Conservation (phyloP, 345 rosid genomes). For the Dipteronia dyeriana region DNA sequence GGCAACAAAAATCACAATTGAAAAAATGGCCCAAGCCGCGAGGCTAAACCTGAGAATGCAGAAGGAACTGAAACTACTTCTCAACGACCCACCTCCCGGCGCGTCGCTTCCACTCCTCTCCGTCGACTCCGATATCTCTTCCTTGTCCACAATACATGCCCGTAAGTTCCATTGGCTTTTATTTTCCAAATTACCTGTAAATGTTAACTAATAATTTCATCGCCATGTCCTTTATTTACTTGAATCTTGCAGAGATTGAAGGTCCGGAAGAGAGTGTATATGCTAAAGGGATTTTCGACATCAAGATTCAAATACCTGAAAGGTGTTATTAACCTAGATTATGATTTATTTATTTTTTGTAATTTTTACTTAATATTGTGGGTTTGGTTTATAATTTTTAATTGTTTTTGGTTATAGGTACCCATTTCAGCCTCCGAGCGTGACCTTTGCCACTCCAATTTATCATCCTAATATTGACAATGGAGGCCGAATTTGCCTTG, state of each 20-base stretch:
- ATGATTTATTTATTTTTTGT: neutral
- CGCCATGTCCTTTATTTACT: neutral
- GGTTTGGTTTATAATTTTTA: neutral
- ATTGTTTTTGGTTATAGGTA: slow-evolving; percentile 38
- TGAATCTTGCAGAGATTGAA: slow-evolving; percentile 45
- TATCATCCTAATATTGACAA: slow-evolving; percentile 85
- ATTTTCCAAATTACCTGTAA: neutral
- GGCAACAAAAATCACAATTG: neutral
- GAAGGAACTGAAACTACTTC: slow-evolving; percentile 82
- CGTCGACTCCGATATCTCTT: slow-evolving; percentile 41
- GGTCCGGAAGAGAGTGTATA: slow-evolving; percentile 83
- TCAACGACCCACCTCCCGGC: slow-evolving; percentile 77
- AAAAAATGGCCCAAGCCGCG: slow-evolving; percentile 79
- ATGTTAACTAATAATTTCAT: neutral
- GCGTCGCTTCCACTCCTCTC: slow-evolving; percentile 68
- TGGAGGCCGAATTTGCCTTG: slow-evolving; percentile 90
- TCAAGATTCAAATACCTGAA: slow-evolving; percentile 79
- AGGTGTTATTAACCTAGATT: slow-evolving; percentile 35
- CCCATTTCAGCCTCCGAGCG: slow-evolving; percentile 88
- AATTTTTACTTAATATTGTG: neutral
- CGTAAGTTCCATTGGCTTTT: slow-evolving; percentile 41
- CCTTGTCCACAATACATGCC: slow-evolving; percentile 63
- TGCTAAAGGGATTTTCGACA: slow-evolving; percentile 59
- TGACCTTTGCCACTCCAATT: slow-evolving; percentile 71
- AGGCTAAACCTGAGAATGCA: slow-evolving; percentile 74